Evolutionary conservation across 1,139 yeast species (phyloP), one percentile per base, ranked within the genome.

Genomic region (Blastobotrys indianensis): DNA sequence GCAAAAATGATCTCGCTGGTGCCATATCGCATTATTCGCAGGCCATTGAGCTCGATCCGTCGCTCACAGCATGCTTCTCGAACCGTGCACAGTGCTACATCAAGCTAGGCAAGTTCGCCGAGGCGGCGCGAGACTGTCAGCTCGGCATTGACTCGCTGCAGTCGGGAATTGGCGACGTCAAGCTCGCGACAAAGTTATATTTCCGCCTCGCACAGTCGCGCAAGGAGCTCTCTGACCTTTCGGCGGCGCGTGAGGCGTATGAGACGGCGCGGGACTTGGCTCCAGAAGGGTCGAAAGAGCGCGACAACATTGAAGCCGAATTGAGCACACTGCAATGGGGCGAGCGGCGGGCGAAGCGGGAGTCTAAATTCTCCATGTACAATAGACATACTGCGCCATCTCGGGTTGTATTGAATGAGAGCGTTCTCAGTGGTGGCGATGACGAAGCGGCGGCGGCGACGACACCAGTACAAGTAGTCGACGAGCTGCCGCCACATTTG

Each of bases 1-100:
- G 30, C 15, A 9, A 23, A 12, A 42, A 44, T 29, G 72, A 78
- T 50, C 84, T 70, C 59, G 70, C 71, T 2, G 73, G 75, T 34
- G 97, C 97, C 4, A 70, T 84, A 4, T 79, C 74, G 4, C 62
- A 72, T 9, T 92, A 92, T 63, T 75, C 92, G 1, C 61, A 72
- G 54, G 97, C 97, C 13, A 84, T 88, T 38, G 80, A 73, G 33
- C 56, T 78, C 13, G 82, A 80, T 54, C 71, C 76, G 1, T 58
- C 66, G 3, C 80, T 84, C 56, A 83, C 84, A 2, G 85, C 86
- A 11, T 87, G 81, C 62, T 77, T 77, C 51, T 85, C 95, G 25
- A 88, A 88, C 69, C 77, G 95, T 63, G 96, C 96, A 17, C 95
- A 95, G 64, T 72, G 87, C 38, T 73, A 75, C 52, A 63, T 85